phyloP scores from a whole-genome alignment of 768 basidiomycete species.

The Mrakia gelida region DNA sequence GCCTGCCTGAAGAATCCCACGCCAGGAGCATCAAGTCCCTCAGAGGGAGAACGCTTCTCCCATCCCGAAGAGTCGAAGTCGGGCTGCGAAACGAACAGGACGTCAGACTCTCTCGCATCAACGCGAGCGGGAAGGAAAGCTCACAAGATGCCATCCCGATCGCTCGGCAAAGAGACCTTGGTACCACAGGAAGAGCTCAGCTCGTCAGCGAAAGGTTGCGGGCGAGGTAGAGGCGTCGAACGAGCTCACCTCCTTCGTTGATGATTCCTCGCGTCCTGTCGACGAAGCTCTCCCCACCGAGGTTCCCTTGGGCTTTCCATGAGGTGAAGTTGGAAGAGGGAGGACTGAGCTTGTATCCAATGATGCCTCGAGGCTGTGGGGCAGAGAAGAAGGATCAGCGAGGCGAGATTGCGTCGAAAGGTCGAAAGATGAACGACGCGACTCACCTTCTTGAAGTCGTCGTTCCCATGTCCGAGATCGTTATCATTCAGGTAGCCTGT shows the following conservation, averaged over 20 bases:
- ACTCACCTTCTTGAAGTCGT: constrained; percentile 12
- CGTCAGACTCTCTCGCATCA: not conserved
- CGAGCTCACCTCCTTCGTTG: constrained; percentile 10
- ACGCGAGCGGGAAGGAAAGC: not conserved
- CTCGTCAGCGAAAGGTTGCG: not conserved
- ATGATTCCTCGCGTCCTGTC: constrained; percentile 8
- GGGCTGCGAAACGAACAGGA: not conserved
- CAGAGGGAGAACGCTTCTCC: not conserved
- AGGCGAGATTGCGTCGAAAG: not conserved
- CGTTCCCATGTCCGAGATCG: not conserved
- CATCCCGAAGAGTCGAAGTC: not conserved
- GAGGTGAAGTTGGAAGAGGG: not conserved
- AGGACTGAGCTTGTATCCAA: not conserved
- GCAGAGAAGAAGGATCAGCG: not conserved
- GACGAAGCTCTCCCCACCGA: not conserved
- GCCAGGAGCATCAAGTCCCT: not conserved
- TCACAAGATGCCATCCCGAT: constrained; percentile 1
- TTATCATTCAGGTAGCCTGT: not conserved
- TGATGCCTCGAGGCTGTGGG: not conserved
- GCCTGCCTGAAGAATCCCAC: not conserved
- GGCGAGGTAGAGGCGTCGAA: not conserved
- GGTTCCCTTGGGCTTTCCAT: not conserved
- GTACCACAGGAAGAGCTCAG: not conserved
- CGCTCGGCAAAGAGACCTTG: constrained; percentile 1
- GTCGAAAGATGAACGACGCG: not conserved